phyloP scores from a whole-genome alignment of 1,284 basidiomycete species.

The Heterobasidion occidentale region DNA sequence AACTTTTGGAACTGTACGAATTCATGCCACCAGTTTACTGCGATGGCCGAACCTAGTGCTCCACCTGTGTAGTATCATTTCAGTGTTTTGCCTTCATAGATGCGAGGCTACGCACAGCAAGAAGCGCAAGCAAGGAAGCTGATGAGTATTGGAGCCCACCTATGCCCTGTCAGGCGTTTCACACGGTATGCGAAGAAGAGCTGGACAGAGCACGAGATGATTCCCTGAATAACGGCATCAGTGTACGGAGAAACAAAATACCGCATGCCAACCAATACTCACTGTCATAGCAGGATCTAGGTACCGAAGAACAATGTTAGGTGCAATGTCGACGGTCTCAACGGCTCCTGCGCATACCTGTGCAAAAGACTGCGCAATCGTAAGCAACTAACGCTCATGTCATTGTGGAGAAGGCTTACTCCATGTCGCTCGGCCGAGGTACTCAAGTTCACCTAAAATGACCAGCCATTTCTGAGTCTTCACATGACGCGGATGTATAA shows the following conservation, averaged over 20 bases:
- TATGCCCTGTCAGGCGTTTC: conserved; percentile 14
- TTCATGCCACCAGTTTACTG: conserved; percentile 23
- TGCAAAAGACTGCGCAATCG: background rate
- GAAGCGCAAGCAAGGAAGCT: conserved; percentile 7
- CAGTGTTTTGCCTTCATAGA: background rate
- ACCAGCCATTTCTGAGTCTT: background rate
- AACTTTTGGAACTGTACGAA: conserved; percentile 28
- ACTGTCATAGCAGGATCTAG: background rate
- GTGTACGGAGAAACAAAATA: background rate
- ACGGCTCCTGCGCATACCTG: background rate
- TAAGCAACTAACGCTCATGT: background rate
- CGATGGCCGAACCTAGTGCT: conserved; percentile 26
- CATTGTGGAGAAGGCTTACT: background rate
- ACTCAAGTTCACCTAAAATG: background rate
- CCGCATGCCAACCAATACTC: too few species aligned
- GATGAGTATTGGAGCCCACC: conserved; percentile 13
- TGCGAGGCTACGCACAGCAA: conserved; percentile 6
- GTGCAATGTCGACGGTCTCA: too few species aligned
- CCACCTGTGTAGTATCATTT: conserved; percentile 16
- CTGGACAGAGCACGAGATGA: conserved; percentile 25
- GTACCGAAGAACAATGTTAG: background rate
- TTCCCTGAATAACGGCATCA: background rate
- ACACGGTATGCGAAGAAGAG: conserved; percentile 31
- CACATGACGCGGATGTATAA: background rate
- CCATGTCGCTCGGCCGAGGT: background rate